Conservation (phyloP, 2,329 filamentous ascomycete species). For the Massarina eburnea region DNA sequence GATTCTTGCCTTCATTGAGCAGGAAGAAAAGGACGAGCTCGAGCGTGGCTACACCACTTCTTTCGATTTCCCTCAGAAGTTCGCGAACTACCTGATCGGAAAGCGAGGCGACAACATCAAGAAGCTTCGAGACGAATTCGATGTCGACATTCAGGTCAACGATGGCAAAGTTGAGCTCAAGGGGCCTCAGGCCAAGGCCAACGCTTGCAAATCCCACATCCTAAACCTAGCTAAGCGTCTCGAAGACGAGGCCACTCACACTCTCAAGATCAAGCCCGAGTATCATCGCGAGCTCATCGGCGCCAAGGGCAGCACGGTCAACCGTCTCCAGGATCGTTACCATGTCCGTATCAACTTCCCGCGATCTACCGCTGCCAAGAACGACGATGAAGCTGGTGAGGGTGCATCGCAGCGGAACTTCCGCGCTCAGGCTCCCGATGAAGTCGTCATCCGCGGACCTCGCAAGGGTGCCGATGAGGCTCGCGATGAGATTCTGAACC, state of each 20-base stretch:
- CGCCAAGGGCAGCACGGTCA: constrained; percentile 82
- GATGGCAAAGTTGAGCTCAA: constrained; percentile 95
- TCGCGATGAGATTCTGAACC: constrained; percentile 83
- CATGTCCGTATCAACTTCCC: constrained; percentile 96
- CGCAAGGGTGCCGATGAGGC: constrained; percentile 92
- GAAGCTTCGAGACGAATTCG: constrained; percentile 68
- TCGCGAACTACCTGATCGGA: constrained; percentile 79
- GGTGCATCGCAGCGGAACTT: constrained; percentile 66
- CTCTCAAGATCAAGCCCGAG: constrained; percentile 87
- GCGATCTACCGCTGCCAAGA: constrained; percentile 65
- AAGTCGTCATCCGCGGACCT: constrained; percentile 87
- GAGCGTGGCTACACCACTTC: constrained; percentile 83
- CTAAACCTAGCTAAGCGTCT: constrained; percentile 75
- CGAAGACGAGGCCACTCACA: constrained; percentile 86
- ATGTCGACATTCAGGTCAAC: constrained; percentile 82
- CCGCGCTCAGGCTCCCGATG: constrained; percentile 75
- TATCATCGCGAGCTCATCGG: constrained; percentile 95
- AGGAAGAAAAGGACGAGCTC: constrained; percentile 89
- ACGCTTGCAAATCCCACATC: constrained; percentile 82
- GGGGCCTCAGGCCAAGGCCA: constrained; percentile 92
- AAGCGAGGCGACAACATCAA: constrained; percentile 69
- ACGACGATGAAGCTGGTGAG: constrained; percentile 65
- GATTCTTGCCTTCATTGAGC: constrained; percentile 76
- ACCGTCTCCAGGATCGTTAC: constrained; percentile 88
- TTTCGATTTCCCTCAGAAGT: constrained; percentile 95